Base-by-base conservation (phyloP, 31 red algal genomes). In the Odonthalia washingtoniensis region DNA sequence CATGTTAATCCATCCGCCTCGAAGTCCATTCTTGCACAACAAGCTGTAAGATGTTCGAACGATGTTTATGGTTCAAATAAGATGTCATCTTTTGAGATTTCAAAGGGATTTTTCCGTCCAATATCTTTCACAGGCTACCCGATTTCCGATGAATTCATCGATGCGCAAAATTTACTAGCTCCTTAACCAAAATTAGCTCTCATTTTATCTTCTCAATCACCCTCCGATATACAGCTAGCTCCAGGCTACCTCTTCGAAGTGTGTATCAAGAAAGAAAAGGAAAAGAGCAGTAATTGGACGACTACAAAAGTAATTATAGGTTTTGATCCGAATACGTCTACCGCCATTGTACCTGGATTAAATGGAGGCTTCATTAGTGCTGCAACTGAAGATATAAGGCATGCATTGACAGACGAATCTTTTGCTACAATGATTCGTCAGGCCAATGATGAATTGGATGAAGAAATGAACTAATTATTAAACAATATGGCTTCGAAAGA, bases 361-460 rank as follows among this genome's bases (percentile, higher is more conserved):
- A 31, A 49, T 60, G 76, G 76, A 57, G 21, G 45, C 40, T 53
- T n/a, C 3, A 80, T 46, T 3, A 46, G 57, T 3, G 76, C 76
- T 49, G 42, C 76, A 0, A 57, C 34, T 57, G 76, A 80, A 80
- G 76, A 80, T 60, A 60, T 60, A 26, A 24, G 76, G 0, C 33
- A 31, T 31, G 76, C 76, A 57, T 9, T 61, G 16, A 26, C 40
- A n/a, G 35, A 60, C 28, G 28, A 80, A 9, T 46, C 31, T n/a
- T 33, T 80, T 32, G 76, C 76, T 57, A n/a, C 39, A 49, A 31
- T n/a, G 5, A 33, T 80, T 49, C 0, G 57, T 34, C 18, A 80
- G 28, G 76, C 76, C 4, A 80, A 49, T 61, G 76, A 80, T 60
- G 42, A 80, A 18, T 44, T 80, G 9, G 72, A 57, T 57, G 21